phyloP scores from a whole-genome alignment of 768 basidiomycete species.

The Cystobasidium tubakii region DNA sequence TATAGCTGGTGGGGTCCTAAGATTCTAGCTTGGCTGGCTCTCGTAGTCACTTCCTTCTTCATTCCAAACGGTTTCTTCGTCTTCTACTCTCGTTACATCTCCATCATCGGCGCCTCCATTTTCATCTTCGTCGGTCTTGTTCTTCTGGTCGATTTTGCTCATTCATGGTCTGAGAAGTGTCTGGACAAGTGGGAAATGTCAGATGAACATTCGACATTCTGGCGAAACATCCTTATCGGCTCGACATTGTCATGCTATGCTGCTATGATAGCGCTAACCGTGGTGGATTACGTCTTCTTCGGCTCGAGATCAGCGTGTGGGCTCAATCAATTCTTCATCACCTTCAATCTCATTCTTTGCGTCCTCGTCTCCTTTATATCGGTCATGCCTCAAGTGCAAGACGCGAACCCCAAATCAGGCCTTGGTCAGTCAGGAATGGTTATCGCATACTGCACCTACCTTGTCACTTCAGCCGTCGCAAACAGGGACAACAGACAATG shows the following conservation, averaged over 20 bases:
- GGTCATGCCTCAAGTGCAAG: constrained; percentile 79
- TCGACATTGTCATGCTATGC: constrained; percentile 86
- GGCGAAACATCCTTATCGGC: constrained; percentile 92
- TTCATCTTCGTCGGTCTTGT: constrained; percentile 97
- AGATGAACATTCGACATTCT: constrained; percentile 68
- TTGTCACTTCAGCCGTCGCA: constrained; percentile 84
- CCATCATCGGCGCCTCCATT: constrained; percentile 81
- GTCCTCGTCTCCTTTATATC: constrained; percentile 73
- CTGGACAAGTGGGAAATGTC: constrained; percentile 79
- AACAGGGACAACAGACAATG: constrained; percentile 75
- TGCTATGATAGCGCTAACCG: constrained; percentile 75
- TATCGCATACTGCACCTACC: constrained; percentile 93
- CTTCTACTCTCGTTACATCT: constrained; percentile 87
- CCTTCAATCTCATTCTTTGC: constrained; percentile 78
- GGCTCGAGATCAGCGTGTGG: constrained; percentile 69
- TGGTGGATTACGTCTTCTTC: constrained; percentile 85
- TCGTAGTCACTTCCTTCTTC: constrained; percentile 77
- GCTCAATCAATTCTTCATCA: constrained; percentile 94
- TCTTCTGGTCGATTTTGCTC: constrained; percentile 95
- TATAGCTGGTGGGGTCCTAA: constrained; percentile 98
- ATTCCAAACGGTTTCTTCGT: constrained; percentile 98
- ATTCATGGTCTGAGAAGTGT: constrained; percentile 96
- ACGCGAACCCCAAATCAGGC: constrained; percentile 86
- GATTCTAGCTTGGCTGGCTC: constrained; percentile 75
- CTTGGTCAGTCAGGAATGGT: constrained; percentile 95